Evolutionary conservation across 2,329 filamentous ascomycete genomes (phyloP), one percentile per base, ranked within the genome.

Genomic region (Aspergillus ochraceus): DNA sequence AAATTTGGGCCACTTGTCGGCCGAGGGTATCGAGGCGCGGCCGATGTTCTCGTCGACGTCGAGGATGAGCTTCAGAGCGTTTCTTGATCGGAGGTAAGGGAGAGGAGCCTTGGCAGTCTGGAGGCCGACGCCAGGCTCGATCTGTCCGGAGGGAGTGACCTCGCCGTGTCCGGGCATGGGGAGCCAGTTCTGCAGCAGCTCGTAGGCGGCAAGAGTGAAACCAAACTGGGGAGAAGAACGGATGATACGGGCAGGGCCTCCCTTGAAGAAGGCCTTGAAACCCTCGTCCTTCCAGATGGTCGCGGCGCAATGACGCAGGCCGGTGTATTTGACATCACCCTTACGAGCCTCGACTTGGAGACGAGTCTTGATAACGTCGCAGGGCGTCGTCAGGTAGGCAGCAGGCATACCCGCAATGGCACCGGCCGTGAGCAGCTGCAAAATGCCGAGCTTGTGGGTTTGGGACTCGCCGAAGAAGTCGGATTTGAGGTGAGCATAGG

Each of bases 321-420:
- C 91, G 47, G 86, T 95, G 83, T 99, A 99, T 52, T 84, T 84
- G 3, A 88, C 89, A 71, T 99, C 94, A 64, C 95, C 95, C 83
- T 98, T 98, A 66, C 95, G 90, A 22, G 94, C 93, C 78, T 99
- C 95, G 60, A 99, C 95, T 77, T 99, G 95, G 61, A 99, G 84
- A 75, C 95, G 90, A 3, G 95, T 99, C 85, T 99, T 99, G 88
- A 99, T 98, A 63, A 99, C 95, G 73, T 99, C 95, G 81, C 91
- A 97, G 0, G 95, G 95, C 2, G 95, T 99, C 24, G 95, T 99
- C 63, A 99, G 84, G 80, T 99, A 99, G 8, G 91, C 91, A 5
- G 91, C 91, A 6, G 91, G 91, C 90, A 95, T 95, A 79, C 91
- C 91, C 32, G 91, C 91, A 65, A 99, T 97, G 60, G 95, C 95